A percentile compares a stretch with the other conserved stretches of the same genome.
Conservation (phyloP, 2,329 filamentous ascomycete genomes). For the Incumbomyces lentus region DNA sequence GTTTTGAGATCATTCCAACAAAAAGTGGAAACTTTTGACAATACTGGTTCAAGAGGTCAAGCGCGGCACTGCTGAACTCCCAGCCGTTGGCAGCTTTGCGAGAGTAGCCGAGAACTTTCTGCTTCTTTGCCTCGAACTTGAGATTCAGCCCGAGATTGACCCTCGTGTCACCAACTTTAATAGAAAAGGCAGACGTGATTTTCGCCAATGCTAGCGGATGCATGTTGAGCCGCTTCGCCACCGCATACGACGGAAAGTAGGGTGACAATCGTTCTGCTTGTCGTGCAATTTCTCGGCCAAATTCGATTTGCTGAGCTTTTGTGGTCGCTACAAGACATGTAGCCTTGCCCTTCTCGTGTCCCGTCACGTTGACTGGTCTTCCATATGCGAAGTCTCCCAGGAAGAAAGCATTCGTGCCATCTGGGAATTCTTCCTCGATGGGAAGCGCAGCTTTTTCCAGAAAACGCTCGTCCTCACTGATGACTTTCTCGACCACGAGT, state of each 20-base stretch:
- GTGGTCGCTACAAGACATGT: constrained; percentile 67
- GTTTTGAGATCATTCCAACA: constrained; percentile 74
- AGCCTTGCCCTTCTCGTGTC: constrained; percentile 63
- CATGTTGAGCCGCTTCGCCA: constrained; percentile 69
- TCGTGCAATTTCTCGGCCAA: constrained; percentile 62
- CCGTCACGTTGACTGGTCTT: constrained; percentile 70
- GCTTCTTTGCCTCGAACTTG: constrained; percentile 91
- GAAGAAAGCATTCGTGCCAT: constrained; percentile 78
- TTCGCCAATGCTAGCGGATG: constrained; percentile 87
- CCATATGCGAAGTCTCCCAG: constrained; percentile 89
- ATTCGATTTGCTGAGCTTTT: constrained; percentile 66
- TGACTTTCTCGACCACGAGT: constrained; percentile 76
- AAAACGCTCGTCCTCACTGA: constrained; percentile 87
- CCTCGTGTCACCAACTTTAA: constrained; percentile 69
- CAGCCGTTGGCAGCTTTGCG: constrained; percentile 76
- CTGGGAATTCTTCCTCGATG: constrained; percentile 83
- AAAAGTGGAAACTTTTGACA: constrained; percentile 94
- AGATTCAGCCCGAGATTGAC: constrained; percentile 89
- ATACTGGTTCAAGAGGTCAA: constrained; percentile 72
- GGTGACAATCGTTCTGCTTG: constrained; percentile 59
- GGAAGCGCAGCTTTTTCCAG: constrained; percentile 79
- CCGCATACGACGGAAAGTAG: constrained; percentile 80
- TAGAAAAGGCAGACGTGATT: constrained; percentile 87
- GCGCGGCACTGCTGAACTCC: constrained; percentile 85
- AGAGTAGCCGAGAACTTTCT: constrained; percentile 92